These are phyloP conservation scores for Acrocalymma vagum DNA, from an alignment of 2,329 filamentous ascomycete genomes.

Conservation along the genomic window DNA sequence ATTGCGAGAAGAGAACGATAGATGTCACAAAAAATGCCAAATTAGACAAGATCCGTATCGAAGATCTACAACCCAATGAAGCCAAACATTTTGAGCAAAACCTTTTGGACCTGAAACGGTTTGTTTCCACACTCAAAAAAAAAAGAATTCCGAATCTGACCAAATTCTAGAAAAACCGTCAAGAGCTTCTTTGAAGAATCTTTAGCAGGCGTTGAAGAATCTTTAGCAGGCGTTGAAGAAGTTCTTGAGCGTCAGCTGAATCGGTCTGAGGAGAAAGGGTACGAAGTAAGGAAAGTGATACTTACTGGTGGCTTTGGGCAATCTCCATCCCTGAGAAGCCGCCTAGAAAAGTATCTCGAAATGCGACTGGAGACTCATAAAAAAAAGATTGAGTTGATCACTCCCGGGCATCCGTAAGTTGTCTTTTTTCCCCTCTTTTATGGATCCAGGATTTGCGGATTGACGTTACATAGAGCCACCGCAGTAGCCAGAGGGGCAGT, in stretches of 20 bases:
- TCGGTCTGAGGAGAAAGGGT: conserved; percentile 22
- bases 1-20: conserved; percentile 13
- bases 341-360: conserved; percentile 25
- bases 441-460: too few species aligned
- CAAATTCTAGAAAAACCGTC: too few species aligned
- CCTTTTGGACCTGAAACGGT: too few species aligned
- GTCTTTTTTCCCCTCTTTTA: too few species aligned
- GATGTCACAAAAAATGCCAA: background rate
- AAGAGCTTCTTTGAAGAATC: conserved; percentile 24
- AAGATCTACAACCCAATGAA: too few species aligned
- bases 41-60: too few species aligned
- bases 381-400: too few species aligned
- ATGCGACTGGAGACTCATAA: conserved; percentile 8
- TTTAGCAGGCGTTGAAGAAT: conserved; percentile 17
- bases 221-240: conserved; percentile 14
- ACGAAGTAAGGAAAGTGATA: conserved; percentile 39
- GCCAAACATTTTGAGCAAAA: too few species aligned
- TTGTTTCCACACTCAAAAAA: too few species aligned
- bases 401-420: too few species aligned
- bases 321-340: conserved; percentile 30
- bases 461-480: conserved; percentile 25
- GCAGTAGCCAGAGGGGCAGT: conserved; percentile 42
- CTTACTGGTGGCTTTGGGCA: conserved; percentile 43
- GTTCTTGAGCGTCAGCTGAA: conserved; percentile 32
- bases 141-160: too few species aligned